Evolutionary conservation across 225 moss, liverwort and hornwort genomes (phyloP).

Genomic region (Bryoerythrophyllum caledonicum): DNA sequence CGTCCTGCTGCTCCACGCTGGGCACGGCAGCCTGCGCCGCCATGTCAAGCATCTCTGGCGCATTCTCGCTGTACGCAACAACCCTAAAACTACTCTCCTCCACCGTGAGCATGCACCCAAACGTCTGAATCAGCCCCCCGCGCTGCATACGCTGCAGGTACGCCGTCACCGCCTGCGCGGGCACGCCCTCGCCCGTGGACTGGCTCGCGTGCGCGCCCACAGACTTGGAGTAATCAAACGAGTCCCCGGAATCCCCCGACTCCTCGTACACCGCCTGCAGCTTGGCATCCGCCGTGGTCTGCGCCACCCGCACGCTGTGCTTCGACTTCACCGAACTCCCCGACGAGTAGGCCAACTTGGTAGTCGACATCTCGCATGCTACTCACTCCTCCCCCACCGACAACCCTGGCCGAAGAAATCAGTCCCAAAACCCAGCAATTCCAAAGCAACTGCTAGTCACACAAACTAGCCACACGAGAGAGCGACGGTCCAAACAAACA

Average conservation of each 20-base stretch:
- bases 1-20: slow-evolving; percentile 48
- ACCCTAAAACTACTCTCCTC: slow-evolving; percentile 67
- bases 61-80: slow-evolving; percentile 61
- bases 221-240: slow-evolving; percentile 53
- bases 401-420: no score
- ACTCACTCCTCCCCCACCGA: slow-evolving; percentile 18
- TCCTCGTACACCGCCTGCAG: slow-evolving; percentile 66
- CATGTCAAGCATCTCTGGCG: slow-evolving; percentile 68
- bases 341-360: slow-evolving; percentile 61
- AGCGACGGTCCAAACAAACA: no score
- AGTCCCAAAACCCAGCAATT: no score
- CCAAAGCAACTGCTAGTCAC: no score
- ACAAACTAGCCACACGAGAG: no score
- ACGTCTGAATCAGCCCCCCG: slow-evolving; percentile 55
- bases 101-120: slow-evolving; percentile 56
- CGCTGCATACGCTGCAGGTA: slow-evolving; percentile 69
- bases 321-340: slow-evolving; percentile 60
- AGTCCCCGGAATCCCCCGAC: slow-evolving; percentile 60
- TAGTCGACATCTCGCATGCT: slow-evolving; percentile 63
- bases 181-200: slow-evolving; percentile 46
- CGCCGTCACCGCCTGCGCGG: slow-evolving; percentile 57
- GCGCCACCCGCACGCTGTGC: slow-evolving; percentile 61
- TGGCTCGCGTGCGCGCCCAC: slow-evolving; percentile 37
- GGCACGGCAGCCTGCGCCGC: slow-evolving; percentile 53
- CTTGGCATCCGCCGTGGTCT: slow-evolving; percentile 65